Percentiles rank a stretch among this genome's conserved stretches.
Evolutionary conservation across 306 rosid genomes (phyloP).

Genomic region (Dicorynia guianensis): DNA sequence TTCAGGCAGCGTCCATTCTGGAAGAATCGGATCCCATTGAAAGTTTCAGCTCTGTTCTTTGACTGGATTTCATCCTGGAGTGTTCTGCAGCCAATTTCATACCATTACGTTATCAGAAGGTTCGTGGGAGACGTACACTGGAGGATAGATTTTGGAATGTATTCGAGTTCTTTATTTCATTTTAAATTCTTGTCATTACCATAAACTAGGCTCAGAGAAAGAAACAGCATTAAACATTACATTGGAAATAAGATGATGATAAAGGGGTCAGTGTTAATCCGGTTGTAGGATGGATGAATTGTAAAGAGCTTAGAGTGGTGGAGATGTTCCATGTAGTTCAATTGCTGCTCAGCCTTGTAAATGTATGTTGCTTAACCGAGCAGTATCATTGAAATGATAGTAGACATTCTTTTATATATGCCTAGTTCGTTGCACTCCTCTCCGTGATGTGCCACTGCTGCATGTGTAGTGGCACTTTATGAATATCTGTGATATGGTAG

Average conservation of each 20-base stretch:
- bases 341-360: conserved; percentile 60
- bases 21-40: conserved; percentile 90
- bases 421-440: background rate
- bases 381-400: conserved; percentile 26
- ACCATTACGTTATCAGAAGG: conserved; percentile 12
- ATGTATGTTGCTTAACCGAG: conserved; percentile 44
- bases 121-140: conserved; percentile 18
- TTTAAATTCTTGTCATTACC: conserved; percentile 18
- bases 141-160: conserved; percentile 34
- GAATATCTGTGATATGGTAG: no score
- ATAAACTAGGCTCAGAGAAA: conserved; percentile 44
- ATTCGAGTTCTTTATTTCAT: conserved; percentile 20
- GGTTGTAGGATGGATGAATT: conserved; percentile 35
- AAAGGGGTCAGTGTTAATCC: conserved; percentile 24
- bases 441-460: background rate
- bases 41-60: conserved; percentile 69
- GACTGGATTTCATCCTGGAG: conserved; percentile 37
- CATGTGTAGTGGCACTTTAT: background rate
- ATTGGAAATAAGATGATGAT: conserved; percentile 35
- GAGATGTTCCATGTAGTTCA: conserved; percentile 36
- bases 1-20: conserved; percentile 95
- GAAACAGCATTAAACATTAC: conserved; percentile 11
- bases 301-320: conserved; percentile 37
- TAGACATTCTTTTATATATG: conserved; percentile 25
- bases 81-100: conserved; percentile 28